Evolutionary conservation across 2,329 filamentous ascomycete genomes (phyloP).

Genomic region (Monascus ruber): DNA sequence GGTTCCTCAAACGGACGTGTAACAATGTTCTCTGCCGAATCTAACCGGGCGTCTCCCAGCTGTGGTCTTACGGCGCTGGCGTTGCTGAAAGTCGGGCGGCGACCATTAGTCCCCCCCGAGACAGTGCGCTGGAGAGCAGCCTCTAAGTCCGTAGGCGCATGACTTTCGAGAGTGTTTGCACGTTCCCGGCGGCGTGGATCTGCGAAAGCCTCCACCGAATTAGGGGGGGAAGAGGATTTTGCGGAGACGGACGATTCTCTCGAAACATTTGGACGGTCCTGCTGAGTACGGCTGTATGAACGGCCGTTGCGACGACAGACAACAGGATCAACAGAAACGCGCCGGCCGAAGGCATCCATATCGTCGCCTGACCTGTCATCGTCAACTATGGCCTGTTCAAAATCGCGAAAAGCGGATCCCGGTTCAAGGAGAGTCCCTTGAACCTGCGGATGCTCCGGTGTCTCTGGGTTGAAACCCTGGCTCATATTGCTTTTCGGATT

Average conservation of each 20-base stretch:
- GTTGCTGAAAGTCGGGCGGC: conserved; percentile 49
- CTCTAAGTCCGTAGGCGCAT: conserved; percentile 42
- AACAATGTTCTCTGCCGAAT: conserved; percentile 56
- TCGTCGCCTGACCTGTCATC: conserved; percentile 46
- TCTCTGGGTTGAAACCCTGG: conserved; percentile 38
- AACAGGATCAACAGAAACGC: conserved; percentile 32
- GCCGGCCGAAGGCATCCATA: conserved; percentile 22
- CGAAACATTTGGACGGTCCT: conserved; percentile 31
- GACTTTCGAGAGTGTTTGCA: conserved; percentile 53
- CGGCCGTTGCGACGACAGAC: conserved; percentile 21
- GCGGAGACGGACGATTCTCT: conserved; percentile 42
- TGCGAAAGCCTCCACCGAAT: conserved; percentile 95
- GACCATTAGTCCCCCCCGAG: conserved; percentile 56
- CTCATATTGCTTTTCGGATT: conserved; percentile 28
- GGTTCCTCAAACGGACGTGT: conserved; percentile 68
- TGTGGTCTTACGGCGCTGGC: conserved; percentile 45
- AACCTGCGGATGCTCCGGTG: conserved; percentile 38
- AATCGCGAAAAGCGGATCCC: conserved; percentile 58
- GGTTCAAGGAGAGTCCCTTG: conserved; percentile 34
- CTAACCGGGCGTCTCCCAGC: conserved; percentile 22
- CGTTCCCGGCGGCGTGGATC: conserved; percentile 78
- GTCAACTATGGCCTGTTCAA: conserved; percentile 74
- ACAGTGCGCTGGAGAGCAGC: conserved; percentile 56
- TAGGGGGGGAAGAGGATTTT: conserved; percentile 75
- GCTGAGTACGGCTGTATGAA: conserved; percentile 24